Evolutionary conservation across 2,329 filamentous ascomycete species (phyloP).

Genomic region (Stachybotrys chlorohalonatus): DNA sequence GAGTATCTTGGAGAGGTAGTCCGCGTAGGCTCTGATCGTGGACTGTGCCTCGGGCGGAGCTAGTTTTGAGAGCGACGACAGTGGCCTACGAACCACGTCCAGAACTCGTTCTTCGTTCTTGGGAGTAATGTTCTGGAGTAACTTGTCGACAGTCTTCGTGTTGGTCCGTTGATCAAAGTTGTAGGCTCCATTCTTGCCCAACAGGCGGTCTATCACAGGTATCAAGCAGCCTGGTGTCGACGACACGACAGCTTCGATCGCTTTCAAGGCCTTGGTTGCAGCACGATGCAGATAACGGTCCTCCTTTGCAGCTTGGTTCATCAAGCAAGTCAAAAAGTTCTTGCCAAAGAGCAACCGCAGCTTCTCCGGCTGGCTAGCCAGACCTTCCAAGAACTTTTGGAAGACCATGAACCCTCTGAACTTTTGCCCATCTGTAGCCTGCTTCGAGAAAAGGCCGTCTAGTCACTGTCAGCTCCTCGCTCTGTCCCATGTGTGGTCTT

Average conservation of each 20-base stretch:
- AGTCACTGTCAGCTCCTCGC: slow-evolving; percentile 11
- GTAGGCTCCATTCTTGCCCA: slow-evolving; percentile 60
- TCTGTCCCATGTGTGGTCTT: background rate
- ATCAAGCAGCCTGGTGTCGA: slow-evolving; percentile 49
- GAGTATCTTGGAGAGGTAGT: slow-evolving; percentile 45
- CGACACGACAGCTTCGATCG: slow-evolving; percentile 57
- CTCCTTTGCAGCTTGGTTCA: slow-evolving; percentile 71
- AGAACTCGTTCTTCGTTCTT: slow-evolving; percentile 47
- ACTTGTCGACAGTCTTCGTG: slow-evolving; percentile 71
- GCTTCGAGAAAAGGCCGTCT: slow-evolving; percentile 78
- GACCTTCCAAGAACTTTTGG: slow-evolving; percentile 57
- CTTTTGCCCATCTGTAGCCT: slow-evolving; percentile 80
- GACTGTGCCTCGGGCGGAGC: slow-evolving; percentile 17
- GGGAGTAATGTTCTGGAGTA: slow-evolving; percentile 52
- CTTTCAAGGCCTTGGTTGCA: slow-evolving; percentile 66
- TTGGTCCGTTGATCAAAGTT: slow-evolving; percentile 83
- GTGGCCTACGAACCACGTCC: slow-evolving; percentile 34
- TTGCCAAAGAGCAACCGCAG: slow-evolving; percentile 63
- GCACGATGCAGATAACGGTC: slow-evolving; percentile 74
- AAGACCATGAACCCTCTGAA: slow-evolving; percentile 87
- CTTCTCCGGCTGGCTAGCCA: slow-evolving; percentile 35
- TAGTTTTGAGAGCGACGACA: slow-evolving; percentile 17
- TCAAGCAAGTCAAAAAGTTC: slow-evolving; percentile 72
- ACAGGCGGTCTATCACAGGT: slow-evolving; percentile 55
- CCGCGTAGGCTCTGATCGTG: slow-evolving; percentile 38